Base-by-base conservation (phyloP, 352 stramenopile genomes). In the Phytophthora tentaculata region DNA sequence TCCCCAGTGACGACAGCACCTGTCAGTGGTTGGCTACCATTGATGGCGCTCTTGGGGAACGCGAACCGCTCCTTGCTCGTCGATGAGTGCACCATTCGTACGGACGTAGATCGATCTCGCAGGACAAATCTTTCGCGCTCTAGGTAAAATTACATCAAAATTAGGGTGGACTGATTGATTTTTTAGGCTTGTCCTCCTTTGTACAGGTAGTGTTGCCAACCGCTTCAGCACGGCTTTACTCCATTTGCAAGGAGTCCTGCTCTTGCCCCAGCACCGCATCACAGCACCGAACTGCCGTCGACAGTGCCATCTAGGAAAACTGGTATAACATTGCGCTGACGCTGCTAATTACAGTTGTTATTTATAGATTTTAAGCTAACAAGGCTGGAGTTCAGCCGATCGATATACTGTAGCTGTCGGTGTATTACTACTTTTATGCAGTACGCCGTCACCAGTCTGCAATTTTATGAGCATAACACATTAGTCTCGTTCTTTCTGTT, bases 201-300 rank as follows among this genome's bases (percentile, higher is more conserved):
- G n/a, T n/a, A n/a, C n/a, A n/a, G n/a, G 32, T 39, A 39, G 6
- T 24, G 48, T 65, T 65, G 54, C 47, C 22, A 39, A 32, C n/a
- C 47, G 41, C 53, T 69, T 73, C 53, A 73, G 65, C 49, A 59
- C 66, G 63, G 53, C 48, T 73, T 59, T 69, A 52, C 66, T 65
- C 53, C n/a, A n/a, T n/a, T n/a, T n/a, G 43, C 44, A 10, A 17
- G 39, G 58, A 57, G 45, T 35, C 28, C 23, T 52, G 20, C 24
- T 68, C 37, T 54, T 65, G 7, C 32, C 41, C 29, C 55, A 48
- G 50, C 64, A 67, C 56, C 47, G 26, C 26, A 32, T 32, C 26
- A 32, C 26, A 32, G 26, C 26, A 32, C 4, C 19, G 23, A 55
- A 50, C 20, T 43, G 59, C 22, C 48, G 16, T 14, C 48, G 12